phyloP scores from a whole-genome alignment of 345 rosid genomes.

The Passiflora organensis region DNA sequence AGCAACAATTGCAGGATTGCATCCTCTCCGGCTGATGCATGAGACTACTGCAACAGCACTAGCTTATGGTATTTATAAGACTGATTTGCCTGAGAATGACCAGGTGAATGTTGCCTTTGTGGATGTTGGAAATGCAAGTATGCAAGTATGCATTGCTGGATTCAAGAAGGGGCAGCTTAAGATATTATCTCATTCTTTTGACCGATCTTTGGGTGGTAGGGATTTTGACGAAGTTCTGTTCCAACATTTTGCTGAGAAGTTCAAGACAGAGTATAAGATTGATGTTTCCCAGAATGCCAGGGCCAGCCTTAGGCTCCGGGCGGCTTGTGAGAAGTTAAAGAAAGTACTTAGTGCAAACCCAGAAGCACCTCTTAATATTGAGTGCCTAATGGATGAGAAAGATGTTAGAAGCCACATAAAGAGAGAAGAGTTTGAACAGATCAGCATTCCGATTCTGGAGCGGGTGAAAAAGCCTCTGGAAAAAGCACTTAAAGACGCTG shows the following conservation, averaged over 20 bases:
- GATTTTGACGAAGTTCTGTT: conserved; percentile 79
- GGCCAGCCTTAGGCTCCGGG: conserved; percentile 81
- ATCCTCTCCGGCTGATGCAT: conserved; percentile 75
- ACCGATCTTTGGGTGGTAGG: not conserved
- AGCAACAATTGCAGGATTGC: conserved; percentile 87
- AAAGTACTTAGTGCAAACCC: conserved; percentile 96
- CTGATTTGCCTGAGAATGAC: conserved; percentile 86
- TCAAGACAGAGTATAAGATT: conserved; percentile 85
- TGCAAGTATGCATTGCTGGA: conserved; percentile 98
- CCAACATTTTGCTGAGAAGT: conserved; percentile 64
- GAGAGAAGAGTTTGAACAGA: conserved; percentile 87
- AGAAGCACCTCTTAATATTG: conserved; percentile 76
- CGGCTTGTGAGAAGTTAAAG: conserved; percentile 86
- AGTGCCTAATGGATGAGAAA: conserved; percentile 95
- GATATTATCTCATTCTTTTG: conserved; percentile 34
- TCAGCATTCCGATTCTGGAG: conserved; percentile 72
- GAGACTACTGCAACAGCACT: conserved; percentile 94
- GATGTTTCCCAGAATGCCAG: conserved; percentile 82
- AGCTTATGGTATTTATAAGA: conserved; percentile 96
- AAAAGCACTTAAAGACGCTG: conserved; percentile 84
- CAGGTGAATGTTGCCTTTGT: conserved; percentile 82
- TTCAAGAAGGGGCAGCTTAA: conserved; percentile 76
- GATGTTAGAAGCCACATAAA: conserved; percentile 83
- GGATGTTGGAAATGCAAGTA: conserved; percentile 84
- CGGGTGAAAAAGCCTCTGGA: conserved; percentile 84